Percentiles rank a stretch among this genome's conserved stretches.
Conservation (phyloP, 192 early-diverging fungal genomes). For the Spizellomyces sp. region DNA sequence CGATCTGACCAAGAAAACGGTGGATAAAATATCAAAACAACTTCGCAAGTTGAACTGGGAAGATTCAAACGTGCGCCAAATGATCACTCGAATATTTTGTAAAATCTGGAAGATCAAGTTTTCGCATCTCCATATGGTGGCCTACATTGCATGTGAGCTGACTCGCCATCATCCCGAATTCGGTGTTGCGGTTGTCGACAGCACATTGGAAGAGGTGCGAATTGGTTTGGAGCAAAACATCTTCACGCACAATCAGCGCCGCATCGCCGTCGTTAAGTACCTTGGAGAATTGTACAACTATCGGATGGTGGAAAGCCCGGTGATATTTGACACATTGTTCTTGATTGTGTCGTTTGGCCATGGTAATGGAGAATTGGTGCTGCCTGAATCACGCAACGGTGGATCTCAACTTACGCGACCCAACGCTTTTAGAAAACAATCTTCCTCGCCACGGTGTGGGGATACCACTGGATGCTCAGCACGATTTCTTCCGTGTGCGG, state of each 20-base stretch:
- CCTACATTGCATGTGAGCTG: constrained; percentile 78
- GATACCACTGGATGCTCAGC: constrained; percentile 72
- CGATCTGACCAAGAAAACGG: constrained; percentile 73
- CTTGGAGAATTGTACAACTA: constrained; percentile 92
- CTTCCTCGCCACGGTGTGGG: constrained; percentile 52
- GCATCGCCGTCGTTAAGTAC: constrained; percentile 80
- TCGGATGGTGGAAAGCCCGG: constrained; percentile 74
- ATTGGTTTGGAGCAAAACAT: constrained; percentile 89
- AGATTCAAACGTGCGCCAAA: constrained; percentile 51
- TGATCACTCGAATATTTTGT: constrained; percentile 77
- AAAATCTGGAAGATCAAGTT: constrained; percentile 96
- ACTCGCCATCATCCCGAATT: constrained; percentile 83
- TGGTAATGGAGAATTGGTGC: constrained; percentile 40
- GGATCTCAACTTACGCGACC: constrained; percentile 40
- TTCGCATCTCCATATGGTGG: constrained; percentile 80
- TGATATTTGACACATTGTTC: constrained; percentile 87
- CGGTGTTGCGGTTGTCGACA: constrained; percentile 85
- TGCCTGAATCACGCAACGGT: neutral
- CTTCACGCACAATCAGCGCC: constrained; percentile 90
- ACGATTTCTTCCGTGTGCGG: constrained; percentile 92
- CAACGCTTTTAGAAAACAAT: constrained; percentile 45
- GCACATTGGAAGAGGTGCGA: constrained; percentile 81
- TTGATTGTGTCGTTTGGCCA: constrained; percentile 84
- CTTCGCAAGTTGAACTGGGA: constrained; percentile 90
- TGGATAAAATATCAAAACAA: constrained; percentile 63